phyloP scores from a whole-genome alignment of 495 filamentous ascomycete species.

The Lineolata rhizophorae region DNA sequence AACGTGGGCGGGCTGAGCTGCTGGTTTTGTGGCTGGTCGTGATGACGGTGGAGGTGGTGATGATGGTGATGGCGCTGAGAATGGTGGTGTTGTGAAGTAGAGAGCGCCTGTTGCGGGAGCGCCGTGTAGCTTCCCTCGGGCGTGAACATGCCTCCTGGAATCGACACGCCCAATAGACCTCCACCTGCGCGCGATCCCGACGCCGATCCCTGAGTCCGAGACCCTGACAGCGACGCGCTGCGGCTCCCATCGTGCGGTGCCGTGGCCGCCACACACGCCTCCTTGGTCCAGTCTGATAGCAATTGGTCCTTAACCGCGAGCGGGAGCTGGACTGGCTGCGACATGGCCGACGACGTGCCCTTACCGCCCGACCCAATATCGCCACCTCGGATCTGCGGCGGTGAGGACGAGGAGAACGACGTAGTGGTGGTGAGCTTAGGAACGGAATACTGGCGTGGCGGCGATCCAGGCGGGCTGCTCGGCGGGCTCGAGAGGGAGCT shows the following conservation, averaged over 20 bases:
- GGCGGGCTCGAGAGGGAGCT: slow-evolving; percentile 33
- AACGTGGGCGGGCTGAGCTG: no score
- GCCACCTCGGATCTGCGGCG: background rate
- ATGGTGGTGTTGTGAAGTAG: no score
- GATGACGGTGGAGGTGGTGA: no score
- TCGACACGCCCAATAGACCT: background rate
- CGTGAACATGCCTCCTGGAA: background rate
- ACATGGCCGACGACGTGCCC: no score
- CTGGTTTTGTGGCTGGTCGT: no score
- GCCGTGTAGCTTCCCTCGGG: background rate
- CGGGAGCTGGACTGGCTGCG: slow-evolving; percentile 23
- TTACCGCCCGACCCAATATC: no score
- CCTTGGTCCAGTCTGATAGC: slow-evolving; percentile 57
- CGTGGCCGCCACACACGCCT: slow-evolving; percentile 37
- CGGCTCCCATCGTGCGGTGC: slow-evolving; percentile 7
- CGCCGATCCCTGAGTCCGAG: no score
- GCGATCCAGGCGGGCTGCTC: slow-evolving; percentile 46
- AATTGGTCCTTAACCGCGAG: slow-evolving; percentile 43
- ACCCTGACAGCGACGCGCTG: slow-evolving; percentile 25
- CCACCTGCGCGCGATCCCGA: background rate
- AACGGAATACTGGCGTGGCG: slow-evolving; percentile 39
- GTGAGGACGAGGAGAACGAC: background rate
- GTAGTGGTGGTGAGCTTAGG: slow-evolving; percentile 25
- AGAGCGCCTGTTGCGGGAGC: no score
- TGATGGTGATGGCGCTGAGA: no score